phyloP scores from a whole-genome alignment of 768 basidiomycete species.

The Boletus speciosus region DNA sequence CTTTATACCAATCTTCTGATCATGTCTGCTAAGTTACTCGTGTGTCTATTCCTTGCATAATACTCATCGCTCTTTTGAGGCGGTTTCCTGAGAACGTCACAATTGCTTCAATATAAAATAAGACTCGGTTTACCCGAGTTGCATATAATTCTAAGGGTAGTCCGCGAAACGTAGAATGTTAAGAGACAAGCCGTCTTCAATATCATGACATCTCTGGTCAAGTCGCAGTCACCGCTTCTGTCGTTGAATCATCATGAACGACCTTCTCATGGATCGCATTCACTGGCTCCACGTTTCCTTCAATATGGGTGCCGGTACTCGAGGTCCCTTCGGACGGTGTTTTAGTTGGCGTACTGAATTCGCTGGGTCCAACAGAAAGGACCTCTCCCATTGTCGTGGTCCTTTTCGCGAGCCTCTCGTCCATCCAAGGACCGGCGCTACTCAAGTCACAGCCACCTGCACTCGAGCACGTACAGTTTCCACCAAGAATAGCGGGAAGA shows the following conservation, averaged over 20 bases:
- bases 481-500: conserved; percentile 59
- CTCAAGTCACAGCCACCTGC: conserved; percentile 58
- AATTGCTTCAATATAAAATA: neutral
- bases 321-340: conserved; percentile 2
- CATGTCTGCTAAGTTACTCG: neutral
- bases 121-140: neutral
- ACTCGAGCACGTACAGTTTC: conserved; percentile 57
- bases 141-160: neutral
- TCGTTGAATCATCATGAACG: neutral
- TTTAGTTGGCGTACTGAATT: neutral
- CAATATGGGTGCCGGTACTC: conserved; percentile 1
- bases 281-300: neutral
- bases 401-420: conserved; percentile 40
- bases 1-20: conserved; percentile 86
- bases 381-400: neutral
- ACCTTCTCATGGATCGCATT: conserved; percentile 10
- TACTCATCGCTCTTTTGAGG: neutral
- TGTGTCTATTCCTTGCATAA: conserved; percentile 10
- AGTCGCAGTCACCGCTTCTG: neutral
- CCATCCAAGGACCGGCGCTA: conserved; percentile 70
- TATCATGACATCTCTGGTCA: conserved; percentile 3
- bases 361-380: neutral
- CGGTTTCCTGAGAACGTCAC: neutral
- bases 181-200: neutral
- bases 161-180: neutral